These are phyloP conservation scores for Microstegium vimineum DNA, from an alignment of 176 grass and related monocot genomes.

Conservation along the genomic window DNA sequence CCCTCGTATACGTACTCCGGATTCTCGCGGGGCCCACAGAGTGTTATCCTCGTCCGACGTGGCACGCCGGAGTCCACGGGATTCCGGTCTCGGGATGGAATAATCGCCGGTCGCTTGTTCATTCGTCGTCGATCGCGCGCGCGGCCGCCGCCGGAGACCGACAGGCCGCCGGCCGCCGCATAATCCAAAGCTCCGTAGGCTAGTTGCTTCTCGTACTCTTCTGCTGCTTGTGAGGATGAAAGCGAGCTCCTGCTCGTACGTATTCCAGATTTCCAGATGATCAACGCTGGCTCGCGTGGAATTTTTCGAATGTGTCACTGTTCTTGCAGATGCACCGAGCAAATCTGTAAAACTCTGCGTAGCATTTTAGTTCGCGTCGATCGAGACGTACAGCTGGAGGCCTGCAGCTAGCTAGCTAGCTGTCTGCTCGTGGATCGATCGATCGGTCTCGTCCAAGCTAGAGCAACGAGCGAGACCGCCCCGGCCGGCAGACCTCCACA, in stretches of 20 bases:
- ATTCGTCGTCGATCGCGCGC: not conserved
- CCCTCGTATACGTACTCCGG: not conserved
- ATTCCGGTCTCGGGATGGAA: too few relatives aligned
- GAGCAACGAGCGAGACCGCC: too few relatives aligned
- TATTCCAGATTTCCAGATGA: too few relatives aligned
- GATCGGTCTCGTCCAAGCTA: too few relatives aligned
- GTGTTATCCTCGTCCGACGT: slow-evolving; percentile 28
- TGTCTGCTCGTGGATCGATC: too few relatives aligned
- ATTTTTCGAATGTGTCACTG: not conserved
- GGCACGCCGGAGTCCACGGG: not conserved
- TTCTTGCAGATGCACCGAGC: not conserved
- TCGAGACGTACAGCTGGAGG: too few relatives aligned
- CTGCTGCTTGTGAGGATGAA: not conserved
- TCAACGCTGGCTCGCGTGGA: too few relatives aligned
- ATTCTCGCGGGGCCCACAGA: not conserved
- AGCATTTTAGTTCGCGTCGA: too few relatives aligned
- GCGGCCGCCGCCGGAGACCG: not conserved
- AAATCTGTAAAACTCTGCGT: not conserved
- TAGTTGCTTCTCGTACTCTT: too few relatives aligned
- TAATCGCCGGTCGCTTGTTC: not conserved
- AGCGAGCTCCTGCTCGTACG: not conserved
- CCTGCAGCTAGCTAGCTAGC: too few relatives aligned
- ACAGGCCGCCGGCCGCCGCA: not conserved
- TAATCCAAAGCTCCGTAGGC: not conserved
- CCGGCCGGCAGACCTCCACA: too few relatives aligned